Percentiles rank a stretch among this genome's conserved stretches.
Evolutionary conservation across 345 rosid genomes (phyloP).

Genomic region (Citrus australasica): DNA sequence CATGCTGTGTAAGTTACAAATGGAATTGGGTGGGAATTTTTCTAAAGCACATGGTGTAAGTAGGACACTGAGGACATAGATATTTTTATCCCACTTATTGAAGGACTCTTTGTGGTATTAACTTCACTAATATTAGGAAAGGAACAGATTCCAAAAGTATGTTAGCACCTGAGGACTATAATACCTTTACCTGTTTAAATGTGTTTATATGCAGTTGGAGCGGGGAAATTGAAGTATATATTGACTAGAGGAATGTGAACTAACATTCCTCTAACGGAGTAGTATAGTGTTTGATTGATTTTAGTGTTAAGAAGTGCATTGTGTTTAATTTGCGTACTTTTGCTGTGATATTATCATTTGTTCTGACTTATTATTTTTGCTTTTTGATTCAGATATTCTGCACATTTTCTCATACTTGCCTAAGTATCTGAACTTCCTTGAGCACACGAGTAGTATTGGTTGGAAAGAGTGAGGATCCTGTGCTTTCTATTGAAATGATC

Average conservation of each 20-base stretch:
- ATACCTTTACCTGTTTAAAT: background rate
- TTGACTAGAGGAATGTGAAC: background rate
- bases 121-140: background rate
- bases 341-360: background rate
- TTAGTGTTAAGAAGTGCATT: background rate
- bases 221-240: background rate
- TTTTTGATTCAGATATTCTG: slow-evolving; percentile 69
- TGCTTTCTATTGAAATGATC: background rate
- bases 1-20: background rate
- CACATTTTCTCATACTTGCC: slow-evolving; percentile 92
- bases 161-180: background rate
- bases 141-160: background rate
- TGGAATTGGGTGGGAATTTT: background rate
- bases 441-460: slow-evolving; percentile 85
- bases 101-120: background rate
- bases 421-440: slow-evolving; percentile 83
- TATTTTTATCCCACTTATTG: background rate
- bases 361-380: slow-evolving; percentile 17
- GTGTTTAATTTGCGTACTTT: background rate
- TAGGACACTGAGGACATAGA: background rate
- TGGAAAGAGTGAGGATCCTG: slow-evolving; percentile 91
- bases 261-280: background rate
- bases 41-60: background rate
- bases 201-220: background rate
- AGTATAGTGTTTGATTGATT: background rate